Percentiles rank a stretch among this genome's conserved stretches.
Evolutionary conservation across 306 rosid species (phyloP).

Genomic region (Vachellia collinsii): DNA sequence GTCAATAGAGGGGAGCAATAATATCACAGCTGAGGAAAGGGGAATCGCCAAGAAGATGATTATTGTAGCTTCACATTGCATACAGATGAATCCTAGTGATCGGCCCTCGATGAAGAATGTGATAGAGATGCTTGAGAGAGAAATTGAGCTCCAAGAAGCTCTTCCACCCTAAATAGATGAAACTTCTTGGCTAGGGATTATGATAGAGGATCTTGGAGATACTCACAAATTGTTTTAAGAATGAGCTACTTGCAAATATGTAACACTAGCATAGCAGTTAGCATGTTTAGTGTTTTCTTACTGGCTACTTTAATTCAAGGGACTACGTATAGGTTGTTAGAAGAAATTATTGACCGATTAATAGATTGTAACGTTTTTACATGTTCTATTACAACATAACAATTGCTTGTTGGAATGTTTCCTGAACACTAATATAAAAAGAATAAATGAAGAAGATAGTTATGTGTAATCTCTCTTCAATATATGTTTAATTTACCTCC

Average conservation of each 20-base stretch:
- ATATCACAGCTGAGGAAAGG: neutral
- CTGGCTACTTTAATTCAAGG: no score
- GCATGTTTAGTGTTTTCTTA: neutral
- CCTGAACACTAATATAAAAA: no score
- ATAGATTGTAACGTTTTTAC: neutral
- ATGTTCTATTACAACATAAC: no score
- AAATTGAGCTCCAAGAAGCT: neutral
- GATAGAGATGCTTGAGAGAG: neutral
- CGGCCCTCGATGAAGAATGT: neutral
- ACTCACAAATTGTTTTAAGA: no score
- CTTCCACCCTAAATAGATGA: neutral
- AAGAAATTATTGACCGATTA: no score
- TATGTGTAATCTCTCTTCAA: no score
- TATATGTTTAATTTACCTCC: no score
- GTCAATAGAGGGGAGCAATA: neutral
- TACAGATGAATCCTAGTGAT: neutral
- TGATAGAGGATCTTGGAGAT: neutral
- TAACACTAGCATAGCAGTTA: neutral
- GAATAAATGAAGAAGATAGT: no score
- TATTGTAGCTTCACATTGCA: neutral
- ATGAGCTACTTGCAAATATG: neutral
- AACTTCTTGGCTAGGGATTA: neutral
- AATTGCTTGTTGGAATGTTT: no score
- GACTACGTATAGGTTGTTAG: neutral
- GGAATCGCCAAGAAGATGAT: neutral